Evolutionary conservation across 139 green algal genomes (phyloP), one percentile per base, ranked within the genome.

Genomic region (Chlorokybus atmophyticus): DNA sequence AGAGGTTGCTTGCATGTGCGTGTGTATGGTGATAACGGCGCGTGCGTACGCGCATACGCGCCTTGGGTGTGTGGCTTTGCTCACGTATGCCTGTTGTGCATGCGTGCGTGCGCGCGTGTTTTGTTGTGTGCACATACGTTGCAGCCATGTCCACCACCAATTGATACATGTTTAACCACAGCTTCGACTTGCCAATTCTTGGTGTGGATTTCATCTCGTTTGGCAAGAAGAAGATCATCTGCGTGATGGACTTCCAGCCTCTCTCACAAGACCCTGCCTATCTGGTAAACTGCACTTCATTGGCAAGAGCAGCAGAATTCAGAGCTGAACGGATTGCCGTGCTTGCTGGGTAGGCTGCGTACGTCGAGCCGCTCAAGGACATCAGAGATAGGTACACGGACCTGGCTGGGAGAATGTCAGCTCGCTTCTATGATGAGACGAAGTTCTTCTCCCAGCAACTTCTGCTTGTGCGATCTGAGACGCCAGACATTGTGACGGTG

Each of bases 241-340:
- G 51, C 32, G 51, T 4, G 23, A 58, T 58, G 7, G 51, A 58
- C 35, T 58, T 58, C 8, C 51, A 58, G 25, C 51, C 51, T 27
- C 32, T 58, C 6, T 8, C 6, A 25, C 4, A 58, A 5, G 8
- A 38, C 51, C 51, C 51, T 4, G 51, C 28, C 30, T 8, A 6
- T 17, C 6, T 56, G 51, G 51, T 58, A 6, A 4, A 42, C 32
- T 21, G 6, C 23, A 19, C 48, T 19, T 55, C 17, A 14, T 40
- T 55, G 48, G 14, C 14, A 55, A 17, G 14, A 55, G 26, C 25
- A 52, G 48, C 14, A 41, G 25, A 17, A 14, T 19, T 52, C 14
- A 14, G 48, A 41, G 17, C 14, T 19, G 14, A 55, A 55, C 25
- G 14, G 14, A 41, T 55, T 55, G 25, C 23, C 26, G 14, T 38